Conservation (phyloP, 352 stramenopile species). For the Blastocystis sp. region DNA sequence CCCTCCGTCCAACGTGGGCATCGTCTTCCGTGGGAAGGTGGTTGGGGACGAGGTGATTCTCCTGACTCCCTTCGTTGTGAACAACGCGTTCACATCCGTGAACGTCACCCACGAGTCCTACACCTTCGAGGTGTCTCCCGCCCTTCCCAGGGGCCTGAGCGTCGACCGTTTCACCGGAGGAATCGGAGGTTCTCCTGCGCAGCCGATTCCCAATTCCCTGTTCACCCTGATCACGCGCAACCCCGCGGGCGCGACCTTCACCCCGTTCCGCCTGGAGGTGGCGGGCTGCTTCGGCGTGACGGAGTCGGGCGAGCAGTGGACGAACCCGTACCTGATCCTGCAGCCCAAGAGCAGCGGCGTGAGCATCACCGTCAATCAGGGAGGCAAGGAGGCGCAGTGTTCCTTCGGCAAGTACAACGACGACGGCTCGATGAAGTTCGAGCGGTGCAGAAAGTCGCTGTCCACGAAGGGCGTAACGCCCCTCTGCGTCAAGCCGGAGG, state of each 20-base stretch:
- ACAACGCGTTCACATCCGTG: too few species aligned
- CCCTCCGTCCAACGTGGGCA: not conserved
- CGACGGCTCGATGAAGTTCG: not conserved
- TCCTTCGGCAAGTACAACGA: not conserved
- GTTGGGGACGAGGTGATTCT: too few species aligned
- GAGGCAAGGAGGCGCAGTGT: not conserved
- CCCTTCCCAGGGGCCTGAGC: not conserved
- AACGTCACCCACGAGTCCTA: too few species aligned
- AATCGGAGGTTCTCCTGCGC: constrained; percentile 24
- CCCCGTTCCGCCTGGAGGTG: not conserved
- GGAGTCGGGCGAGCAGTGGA: constrained; percentile 2
- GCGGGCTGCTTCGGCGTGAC: not conserved
- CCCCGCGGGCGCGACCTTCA: not conserved
- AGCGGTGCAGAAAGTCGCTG: not conserved
- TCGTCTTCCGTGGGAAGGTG: not conserved
- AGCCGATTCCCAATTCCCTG: not conserved
- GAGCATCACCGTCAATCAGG: constrained; percentile 1
- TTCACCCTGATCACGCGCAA: not conserved
- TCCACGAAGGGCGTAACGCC: not conserved
- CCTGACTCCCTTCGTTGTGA: too few species aligned
- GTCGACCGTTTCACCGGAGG: constrained; percentile 13
- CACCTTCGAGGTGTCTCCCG: constrained; percentile 17
- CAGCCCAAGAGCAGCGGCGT: not conserved
- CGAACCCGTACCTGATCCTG: not conserved
- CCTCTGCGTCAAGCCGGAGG: too few species aligned